Conservation (phyloP, 2,329 filamentous ascomycete genomes). For the Gnomoniopsis sp. region DNA sequence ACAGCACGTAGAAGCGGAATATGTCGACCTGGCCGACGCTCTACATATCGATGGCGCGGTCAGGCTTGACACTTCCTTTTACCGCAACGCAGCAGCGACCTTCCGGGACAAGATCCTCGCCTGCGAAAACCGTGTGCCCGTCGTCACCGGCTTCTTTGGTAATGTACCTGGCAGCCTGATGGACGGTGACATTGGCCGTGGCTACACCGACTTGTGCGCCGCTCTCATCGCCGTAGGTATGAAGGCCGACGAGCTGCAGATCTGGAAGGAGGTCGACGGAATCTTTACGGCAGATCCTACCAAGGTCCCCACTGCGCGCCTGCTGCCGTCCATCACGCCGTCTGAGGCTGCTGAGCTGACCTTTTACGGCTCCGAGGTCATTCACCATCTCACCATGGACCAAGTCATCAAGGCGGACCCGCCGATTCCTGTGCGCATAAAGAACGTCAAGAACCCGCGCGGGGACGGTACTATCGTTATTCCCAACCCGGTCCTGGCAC, state of each 20-base stretch:
- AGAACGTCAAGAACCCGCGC: slow-evolving; percentile 85
- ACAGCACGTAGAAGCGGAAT: slow-evolving; percentile 77
- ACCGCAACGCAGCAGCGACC: slow-evolving; percentile 58
- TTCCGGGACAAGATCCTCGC: slow-evolving; percentile 62
- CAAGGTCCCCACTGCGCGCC: slow-evolving; percentile 86
- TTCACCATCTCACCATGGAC: slow-evolving; percentile 98
- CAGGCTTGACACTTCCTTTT: slow-evolving; percentile 66
- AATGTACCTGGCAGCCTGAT: slow-evolving; percentile 87
- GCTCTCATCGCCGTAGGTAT: slow-evolving; percentile 87
- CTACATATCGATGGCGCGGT: slow-evolving; percentile 63
- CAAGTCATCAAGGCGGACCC: slow-evolving; percentile 80
- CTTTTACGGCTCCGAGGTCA: slow-evolving; percentile 92
- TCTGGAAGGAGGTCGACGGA: slow-evolving; percentile 95
- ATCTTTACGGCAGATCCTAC: slow-evolving; percentile 64
- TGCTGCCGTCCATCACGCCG: slow-evolving; percentile 87
- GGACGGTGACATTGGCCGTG: slow-evolving; percentile 83
- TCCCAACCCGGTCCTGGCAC: slow-evolving; percentile 61
- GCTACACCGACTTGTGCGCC: slow-evolving; percentile 95
- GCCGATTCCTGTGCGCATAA: slow-evolving; percentile 82
- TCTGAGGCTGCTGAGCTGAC: slow-evolving; percentile 95
- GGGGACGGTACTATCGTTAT: slow-evolving; percentile 78
- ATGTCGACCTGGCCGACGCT: slow-evolving; percentile 82
- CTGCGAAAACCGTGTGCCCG: slow-evolving; percentile 67
- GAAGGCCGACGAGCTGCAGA: slow-evolving; percentile 83
- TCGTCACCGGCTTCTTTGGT: slow-evolving; percentile 92